phyloP scores from a whole-genome alignment of 176 grass and related monocot genomes.

The Pontederia crassipes region DNA sequence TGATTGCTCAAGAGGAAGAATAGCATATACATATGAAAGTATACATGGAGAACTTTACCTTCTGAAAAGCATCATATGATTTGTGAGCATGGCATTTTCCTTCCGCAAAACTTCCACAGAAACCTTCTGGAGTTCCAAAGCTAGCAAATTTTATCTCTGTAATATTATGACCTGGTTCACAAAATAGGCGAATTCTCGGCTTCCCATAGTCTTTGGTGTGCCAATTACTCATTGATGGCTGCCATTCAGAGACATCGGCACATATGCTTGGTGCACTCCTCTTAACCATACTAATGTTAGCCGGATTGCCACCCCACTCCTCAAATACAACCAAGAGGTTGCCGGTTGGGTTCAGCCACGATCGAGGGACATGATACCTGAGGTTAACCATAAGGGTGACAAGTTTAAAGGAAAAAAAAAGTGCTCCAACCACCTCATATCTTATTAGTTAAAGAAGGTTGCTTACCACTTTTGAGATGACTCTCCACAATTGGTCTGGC shows the following conservation, averaged over 20 bases:
- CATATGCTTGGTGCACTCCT: slow-evolving; percentile 56
- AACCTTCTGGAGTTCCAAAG: slow-evolving; percentile 81
- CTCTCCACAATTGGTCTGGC: slow-evolving; percentile 83
- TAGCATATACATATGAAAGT: background rate
- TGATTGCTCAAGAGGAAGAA: too few relatives aligned
- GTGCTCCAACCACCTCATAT: background rate
- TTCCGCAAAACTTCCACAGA: slow-evolving; percentile 69
- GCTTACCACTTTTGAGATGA: slow-evolving; percentile 89
- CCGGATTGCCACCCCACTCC: slow-evolving; percentile 83
- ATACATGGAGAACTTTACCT: slow-evolving; percentile 47
- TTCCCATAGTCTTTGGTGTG: slow-evolving; percentile 60
- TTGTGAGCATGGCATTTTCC: slow-evolving; percentile 85
- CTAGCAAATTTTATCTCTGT: slow-evolving; percentile 85
- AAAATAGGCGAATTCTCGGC: slow-evolving; percentile 74
- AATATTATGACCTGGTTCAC: slow-evolving; percentile 61
- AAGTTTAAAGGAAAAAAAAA: slow-evolving; percentile 11
- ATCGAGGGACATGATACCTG: slow-evolving; percentile 92
- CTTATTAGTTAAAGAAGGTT: background rate
- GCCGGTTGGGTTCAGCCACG: slow-evolving; percentile 89
- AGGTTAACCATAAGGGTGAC: slow-evolving; percentile 15
- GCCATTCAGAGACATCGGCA: slow-evolving; percentile 89
- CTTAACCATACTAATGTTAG: slow-evolving; percentile 72
- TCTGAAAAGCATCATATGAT: slow-evolving; percentile 83
- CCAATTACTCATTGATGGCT: slow-evolving; percentile 90
- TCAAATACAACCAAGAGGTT: slow-evolving; percentile 92